These are phyloP conservation scores for Lichtheimia ornata DNA, from an alignment of 371 early-diverging fungal species.

Conservation along the genomic window DNA sequence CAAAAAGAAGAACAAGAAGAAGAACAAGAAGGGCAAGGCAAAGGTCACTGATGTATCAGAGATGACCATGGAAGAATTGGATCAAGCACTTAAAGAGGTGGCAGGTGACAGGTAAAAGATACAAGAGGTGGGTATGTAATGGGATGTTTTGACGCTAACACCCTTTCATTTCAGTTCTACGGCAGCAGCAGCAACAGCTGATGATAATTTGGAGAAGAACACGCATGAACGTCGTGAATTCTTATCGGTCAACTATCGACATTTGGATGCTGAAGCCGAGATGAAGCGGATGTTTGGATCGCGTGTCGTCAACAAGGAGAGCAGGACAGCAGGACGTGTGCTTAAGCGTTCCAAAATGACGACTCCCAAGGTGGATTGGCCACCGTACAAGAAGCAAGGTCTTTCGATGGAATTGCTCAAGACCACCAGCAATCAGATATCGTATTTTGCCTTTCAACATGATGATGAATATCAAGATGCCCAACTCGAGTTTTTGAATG, in stretches of 20 bases:
- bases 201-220: slow-evolving; percentile 4
- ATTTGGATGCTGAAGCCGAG: slow-evolving; percentile 85
- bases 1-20: slow-evolving; percentile 43
- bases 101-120: slow-evolving; percentile 19
- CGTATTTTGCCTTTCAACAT: slow-evolving; percentile 69
- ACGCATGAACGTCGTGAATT: slow-evolving; percentile 45
- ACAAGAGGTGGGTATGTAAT: slow-evolving; percentile 35
- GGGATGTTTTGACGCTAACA: background rate
- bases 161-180: background rate
- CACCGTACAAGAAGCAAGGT: slow-evolving; percentile 67
- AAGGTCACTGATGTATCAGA: slow-evolving; percentile 41
- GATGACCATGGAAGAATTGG: slow-evolving; percentile 66
- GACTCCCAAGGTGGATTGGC: slow-evolving; percentile 80
- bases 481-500: slow-evolving; percentile 73
- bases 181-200: background rate
- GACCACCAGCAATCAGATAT: slow-evolving; percentile 36
- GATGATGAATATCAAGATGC: slow-evolving; percentile 70
- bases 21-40: slow-evolving; percentile 52
- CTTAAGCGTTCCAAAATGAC: slow-evolving; percentile 66
- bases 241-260: slow-evolving; percentile 63
- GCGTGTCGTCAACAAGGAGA: slow-evolving; percentile 65
- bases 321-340: slow-evolving; percentile 42
- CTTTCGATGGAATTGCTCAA: slow-evolving; percentile 74
- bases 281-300: slow-evolving; percentile 90
- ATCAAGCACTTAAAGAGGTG: slow-evolving; percentile 57